These are phyloP conservation scores for Heterobasidion occidentale DNA, from an alignment of 1,284 basidiomycete genomes.

Conservation along the genomic window DNA sequence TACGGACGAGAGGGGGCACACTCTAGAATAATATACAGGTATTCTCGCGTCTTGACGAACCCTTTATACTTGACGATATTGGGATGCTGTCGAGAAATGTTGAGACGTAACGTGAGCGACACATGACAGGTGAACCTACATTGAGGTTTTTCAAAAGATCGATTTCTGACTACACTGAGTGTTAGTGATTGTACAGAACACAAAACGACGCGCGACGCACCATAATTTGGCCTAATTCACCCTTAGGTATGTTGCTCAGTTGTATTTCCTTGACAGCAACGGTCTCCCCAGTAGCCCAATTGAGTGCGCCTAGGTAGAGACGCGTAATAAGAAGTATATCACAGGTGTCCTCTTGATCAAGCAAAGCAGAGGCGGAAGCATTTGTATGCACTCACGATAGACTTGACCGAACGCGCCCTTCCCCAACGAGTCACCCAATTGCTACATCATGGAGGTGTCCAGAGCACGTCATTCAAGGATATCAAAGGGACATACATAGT, in stretches of 20 bases:
- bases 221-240: slow-evolving; percentile 95
- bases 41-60: slow-evolving; percentile 91
- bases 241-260: slow-evolving; percentile 86
- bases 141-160: slow-evolving; percentile 96
- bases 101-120: slow-evolving; percentile 5
- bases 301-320: slow-evolving; percentile 67
- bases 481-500: slow-evolving; percentile 21
- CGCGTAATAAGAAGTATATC: not conserved
- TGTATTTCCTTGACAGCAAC: slow-evolving; percentile 95
- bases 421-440: slow-evolving; percentile 91
- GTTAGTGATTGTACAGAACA: slow-evolving; percentile 5
- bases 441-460: slow-evolving; percentile 35
- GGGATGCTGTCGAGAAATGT: slow-evolving; percentile 45
- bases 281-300: slow-evolving; percentile 94
- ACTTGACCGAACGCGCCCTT: slow-evolving; percentile 95
- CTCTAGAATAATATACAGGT: slow-evolving; percentile 95
- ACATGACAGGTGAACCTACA: slow-evolving; percentile 28
- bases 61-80: slow-evolving; percentile 99
- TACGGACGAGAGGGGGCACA: slow-evolving; percentile 20
- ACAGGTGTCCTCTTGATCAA: not conserved
- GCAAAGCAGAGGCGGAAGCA: not conserved
- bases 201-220: slow-evolving; percentile 34
- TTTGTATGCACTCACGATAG: slow-evolving; percentile 54
- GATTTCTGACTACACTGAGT: slow-evolving; percentile 75
- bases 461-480: not conserved